Evolutionary conservation across 1,284 basidiomycete species (phyloP).

Genomic region (Papiliotrema flavescens): DNA sequence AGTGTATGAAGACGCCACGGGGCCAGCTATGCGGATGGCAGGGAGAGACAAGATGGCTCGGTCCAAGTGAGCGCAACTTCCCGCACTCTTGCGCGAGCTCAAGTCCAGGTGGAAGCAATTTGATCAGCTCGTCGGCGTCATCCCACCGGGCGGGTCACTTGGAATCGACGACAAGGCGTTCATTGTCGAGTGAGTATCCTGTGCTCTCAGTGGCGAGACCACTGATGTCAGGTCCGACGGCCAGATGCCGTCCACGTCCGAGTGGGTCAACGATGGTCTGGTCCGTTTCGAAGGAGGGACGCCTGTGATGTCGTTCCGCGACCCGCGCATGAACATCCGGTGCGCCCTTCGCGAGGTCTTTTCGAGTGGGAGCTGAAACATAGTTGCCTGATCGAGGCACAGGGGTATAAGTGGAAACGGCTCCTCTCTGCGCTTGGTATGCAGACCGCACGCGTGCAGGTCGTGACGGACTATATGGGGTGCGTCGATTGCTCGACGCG

Average conservation of each 20-base stretch:
- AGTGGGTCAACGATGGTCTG: not conserved
- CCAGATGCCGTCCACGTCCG: too few relatives aligned
- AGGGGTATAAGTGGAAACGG: not conserved
- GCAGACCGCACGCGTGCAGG: not conserved
- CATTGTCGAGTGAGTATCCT: not conserved
- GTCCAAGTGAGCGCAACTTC: not conserved
- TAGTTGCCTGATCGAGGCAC: not conserved
- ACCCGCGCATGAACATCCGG: not conserved
- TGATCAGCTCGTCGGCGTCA: not conserved
- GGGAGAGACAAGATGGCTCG: not conserved
- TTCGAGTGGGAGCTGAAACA: not conserved
- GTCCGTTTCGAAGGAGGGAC: not conserved
- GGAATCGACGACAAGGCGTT: slow-evolving; percentile 2
- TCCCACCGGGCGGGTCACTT: not conserved
- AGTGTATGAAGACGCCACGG: not conserved
- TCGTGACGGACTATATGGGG: not conserved
- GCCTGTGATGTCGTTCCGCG: not conserved
- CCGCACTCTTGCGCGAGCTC: not conserved
- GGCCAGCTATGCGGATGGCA: not conserved
- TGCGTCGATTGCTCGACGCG: not conserved
- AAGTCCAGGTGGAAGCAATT: not conserved
- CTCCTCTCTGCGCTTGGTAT: not conserved
- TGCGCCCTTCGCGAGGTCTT: not conserved
- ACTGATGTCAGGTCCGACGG: too few relatives aligned
- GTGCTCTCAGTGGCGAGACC: too few relatives aligned